These are phyloP conservation scores for Aaosphaeria arxii DNA, from an alignment of 2,329 filamentous ascomycete genomes.

Conservation along the genomic window DNA sequence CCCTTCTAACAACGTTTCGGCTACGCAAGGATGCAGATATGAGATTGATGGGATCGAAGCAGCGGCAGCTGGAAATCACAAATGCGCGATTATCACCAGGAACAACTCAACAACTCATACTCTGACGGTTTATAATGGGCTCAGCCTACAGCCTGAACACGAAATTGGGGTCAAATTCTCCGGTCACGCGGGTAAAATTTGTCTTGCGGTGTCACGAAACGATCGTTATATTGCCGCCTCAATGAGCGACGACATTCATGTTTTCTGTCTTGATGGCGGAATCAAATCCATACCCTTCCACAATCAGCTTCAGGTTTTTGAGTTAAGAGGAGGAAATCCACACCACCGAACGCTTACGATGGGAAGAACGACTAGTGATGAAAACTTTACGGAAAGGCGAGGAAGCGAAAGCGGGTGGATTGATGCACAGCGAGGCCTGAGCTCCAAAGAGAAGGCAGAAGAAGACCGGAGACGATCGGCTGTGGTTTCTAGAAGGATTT, in stretches of 20 bases:
- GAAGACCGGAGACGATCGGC: constrained; percentile 23
- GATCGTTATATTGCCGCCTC: constrained; percentile 19
- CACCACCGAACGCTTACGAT: constrained; percentile 18
- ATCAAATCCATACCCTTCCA: constrained; percentile 19
- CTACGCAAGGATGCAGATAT: constrained; percentile 27
- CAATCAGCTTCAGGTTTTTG: constrained; percentile 22
- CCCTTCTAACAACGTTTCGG: constrained; percentile 17
- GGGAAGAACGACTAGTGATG: constrained; percentile 13
- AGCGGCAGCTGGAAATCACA: constrained; percentile 29
- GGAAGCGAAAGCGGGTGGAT: constrained; percentile 17
- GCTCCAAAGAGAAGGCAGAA: constrained; percentile 23
- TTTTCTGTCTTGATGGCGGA: constrained; percentile 16
- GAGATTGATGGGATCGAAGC: constrained; percentile 30
- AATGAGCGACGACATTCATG: constrained; percentile 17
- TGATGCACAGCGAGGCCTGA: constrained; percentile 13
- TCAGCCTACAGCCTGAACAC: constrained; percentile 12
- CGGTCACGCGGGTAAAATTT: constrained; percentile 9
- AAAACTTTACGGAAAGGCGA: constrained; percentile 4
- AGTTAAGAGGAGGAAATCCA: constrained; percentile 16
- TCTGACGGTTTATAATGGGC: constrained; percentile 27
- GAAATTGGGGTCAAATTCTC: constrained; percentile 14
- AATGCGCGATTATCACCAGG: constrained; percentile 29
- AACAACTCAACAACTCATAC: constrained; percentile 12
- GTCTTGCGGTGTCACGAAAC: constrained; percentile 19
- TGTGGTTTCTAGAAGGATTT: constrained; percentile 28